phyloP scores from a whole-genome alignment of 495 filamentous ascomycete species.

The Massariosphaeria phaeospora region DNA sequence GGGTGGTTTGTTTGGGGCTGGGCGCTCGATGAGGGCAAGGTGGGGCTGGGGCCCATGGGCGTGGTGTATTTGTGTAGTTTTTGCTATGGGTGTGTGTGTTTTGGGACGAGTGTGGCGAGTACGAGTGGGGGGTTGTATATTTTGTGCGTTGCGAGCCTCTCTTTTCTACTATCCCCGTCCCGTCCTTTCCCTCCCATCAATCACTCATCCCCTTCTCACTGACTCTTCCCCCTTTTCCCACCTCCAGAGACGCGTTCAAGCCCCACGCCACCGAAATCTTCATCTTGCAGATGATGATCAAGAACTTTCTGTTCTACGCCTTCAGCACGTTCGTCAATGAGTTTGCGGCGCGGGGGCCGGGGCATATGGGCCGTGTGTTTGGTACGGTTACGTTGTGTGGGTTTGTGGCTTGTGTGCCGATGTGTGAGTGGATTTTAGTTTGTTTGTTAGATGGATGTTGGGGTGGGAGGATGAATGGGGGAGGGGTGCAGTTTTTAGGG shows the following conservation, averaged over 20 bases:
- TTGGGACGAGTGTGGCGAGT: constrained; percentile 18
- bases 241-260: constrained; percentile 19
- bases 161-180: background rate
- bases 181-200: background rate
- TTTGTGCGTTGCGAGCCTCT: constrained; percentile 19
- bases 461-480: background rate
- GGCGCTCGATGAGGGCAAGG: constrained; percentile 4
- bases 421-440: constrained; percentile 25
- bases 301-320: constrained; percentile 26
- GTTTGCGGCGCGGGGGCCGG: constrained; percentile 7
- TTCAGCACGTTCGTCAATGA: constrained; percentile 23
- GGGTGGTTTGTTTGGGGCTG: constrained; percentile 22
- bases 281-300: constrained; percentile 26
- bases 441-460: background rate
- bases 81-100: constrained; percentile 20
- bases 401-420: constrained; percentile 22
- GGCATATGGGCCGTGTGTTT: constrained; percentile 8
- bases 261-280: constrained; percentile 20
- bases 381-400: constrained; percentile 20
- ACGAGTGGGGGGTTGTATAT: constrained; percentile 24
- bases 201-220: background rate
- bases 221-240: background rate
- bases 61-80: constrained; percentile 11
- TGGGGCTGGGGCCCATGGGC: background rate
- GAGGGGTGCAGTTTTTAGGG: background rate